phyloP scores from a whole-genome alignment of 2,329 filamentous ascomycete species.

The Diaporthe aspalathi region DNA sequence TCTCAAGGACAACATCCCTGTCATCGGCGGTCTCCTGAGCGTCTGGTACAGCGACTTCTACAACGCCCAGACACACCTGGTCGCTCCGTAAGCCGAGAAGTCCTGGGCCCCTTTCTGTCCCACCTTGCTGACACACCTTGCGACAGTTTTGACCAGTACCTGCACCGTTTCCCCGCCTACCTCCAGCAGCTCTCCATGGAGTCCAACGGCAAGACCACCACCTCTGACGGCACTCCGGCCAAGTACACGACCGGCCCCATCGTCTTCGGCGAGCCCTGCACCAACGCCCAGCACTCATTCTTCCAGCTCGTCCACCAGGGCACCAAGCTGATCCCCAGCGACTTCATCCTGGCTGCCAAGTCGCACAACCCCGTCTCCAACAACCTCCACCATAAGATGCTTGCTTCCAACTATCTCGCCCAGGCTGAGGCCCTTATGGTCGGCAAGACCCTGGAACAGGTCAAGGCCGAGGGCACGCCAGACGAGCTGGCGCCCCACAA shows the following conservation, averaged over 20 bases:
- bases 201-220: conserved; percentile 98
- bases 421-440: conserved; percentile 93
- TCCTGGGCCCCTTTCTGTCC: conserved; percentile 22
- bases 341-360: conserved; percentile 96
- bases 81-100: conserved; percentile 82
- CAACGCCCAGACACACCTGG: conserved; percentile 95
- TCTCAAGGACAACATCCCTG: conserved; percentile 93
- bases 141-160: conserved; percentile 92
- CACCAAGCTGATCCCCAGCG: conserved; percentile 97
- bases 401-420: conserved; percentile 91
- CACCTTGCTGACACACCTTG: conserved; percentile 32
- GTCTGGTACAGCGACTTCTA: conserved; percentile 99
- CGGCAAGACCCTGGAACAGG: conserved; percentile 84
- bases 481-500: conserved; percentile 93
- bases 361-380: conserved; percentile 95
- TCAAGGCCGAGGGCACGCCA: conserved; percentile 78
- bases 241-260: conserved; percentile 98
- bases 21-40: conserved; percentile 90
- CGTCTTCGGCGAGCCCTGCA: conserved; percentile 97
- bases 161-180: conserved; percentile 98
- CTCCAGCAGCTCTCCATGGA: conserved; percentile 99
- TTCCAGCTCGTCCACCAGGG: conserved; percentile 99
- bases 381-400: conserved; percentile 97
- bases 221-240: conserved; percentile 86
- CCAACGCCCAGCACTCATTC: conserved; percentile 99